phyloP scores from a whole-genome alignment of 495 filamentous ascomycete species.

The Hypomontagnella submonticulosa region DNA sequence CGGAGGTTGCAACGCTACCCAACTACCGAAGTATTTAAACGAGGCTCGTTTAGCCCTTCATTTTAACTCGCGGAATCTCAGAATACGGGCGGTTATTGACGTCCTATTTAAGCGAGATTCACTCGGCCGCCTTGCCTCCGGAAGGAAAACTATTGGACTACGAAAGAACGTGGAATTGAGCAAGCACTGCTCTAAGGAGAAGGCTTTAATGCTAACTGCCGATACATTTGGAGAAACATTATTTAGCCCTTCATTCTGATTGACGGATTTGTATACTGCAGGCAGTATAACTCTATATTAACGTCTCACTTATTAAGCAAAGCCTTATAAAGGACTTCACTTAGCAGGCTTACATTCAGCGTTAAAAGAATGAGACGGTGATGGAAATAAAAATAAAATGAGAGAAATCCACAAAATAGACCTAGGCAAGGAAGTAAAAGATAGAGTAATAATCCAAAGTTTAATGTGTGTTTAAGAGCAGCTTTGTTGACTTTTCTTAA shows the following conservation, averaged over 20 bases:
- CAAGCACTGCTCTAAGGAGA: constrained; percentile 1
- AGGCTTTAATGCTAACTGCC: constrained; percentile 11
- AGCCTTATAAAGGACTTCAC: not conserved
- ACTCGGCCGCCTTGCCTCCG: constrained; percentile 10
- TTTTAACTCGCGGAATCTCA: constrained; percentile 1
- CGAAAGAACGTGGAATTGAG: constrained; percentile 14
- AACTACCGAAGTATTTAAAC: constrained; percentile 19
- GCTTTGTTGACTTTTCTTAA: too few relatives aligned
- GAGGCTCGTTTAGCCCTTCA: constrained; percentile 17
- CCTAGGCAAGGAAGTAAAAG: too few relatives aligned
- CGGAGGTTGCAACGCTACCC: constrained; percentile 5
- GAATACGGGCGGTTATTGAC: not conserved
- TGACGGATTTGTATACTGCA: not conserved
- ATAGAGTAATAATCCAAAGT: too few relatives aligned
- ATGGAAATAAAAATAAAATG: too few relatives aligned
- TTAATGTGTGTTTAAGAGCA: too few relatives aligned
- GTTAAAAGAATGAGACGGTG: not conserved
- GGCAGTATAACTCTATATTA: constrained; percentile 7
- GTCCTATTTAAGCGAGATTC: constrained; percentile 20
- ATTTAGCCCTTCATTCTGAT: constrained; percentile 7
- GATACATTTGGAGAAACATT: not conserved
- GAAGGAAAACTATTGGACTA: constrained; percentile 1
- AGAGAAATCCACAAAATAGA: too few relatives aligned
- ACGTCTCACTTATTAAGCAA: not conserved
- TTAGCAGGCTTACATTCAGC: not conserved